Evolutionary conservation across 306 rosid genomes (phyloP).

Genomic region (Sophora flavescens): DNA sequence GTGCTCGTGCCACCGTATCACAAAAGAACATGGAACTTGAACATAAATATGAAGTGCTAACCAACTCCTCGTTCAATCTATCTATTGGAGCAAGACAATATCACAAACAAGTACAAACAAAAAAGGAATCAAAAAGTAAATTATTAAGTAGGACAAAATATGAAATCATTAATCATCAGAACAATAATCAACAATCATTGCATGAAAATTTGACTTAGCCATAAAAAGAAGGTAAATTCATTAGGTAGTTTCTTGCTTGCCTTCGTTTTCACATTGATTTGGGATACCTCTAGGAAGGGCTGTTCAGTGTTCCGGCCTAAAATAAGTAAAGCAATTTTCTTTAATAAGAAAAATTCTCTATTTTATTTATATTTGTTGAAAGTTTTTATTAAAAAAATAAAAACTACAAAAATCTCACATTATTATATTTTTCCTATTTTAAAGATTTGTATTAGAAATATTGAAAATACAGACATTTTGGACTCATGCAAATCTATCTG

Average conservation of each 20-base stretch:
- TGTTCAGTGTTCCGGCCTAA: no score
- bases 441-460: no score
- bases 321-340: no score
- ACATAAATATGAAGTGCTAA: background rate
- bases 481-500: background rate
- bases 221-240: background rate
- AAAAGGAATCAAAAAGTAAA: background rate
- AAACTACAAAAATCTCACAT: no score
- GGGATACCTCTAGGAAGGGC: no score
- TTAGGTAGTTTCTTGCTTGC: background rate
- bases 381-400: no score
- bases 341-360: no score
- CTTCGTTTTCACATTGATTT: background rate
- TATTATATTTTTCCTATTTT: no score
- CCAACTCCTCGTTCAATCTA: background rate
- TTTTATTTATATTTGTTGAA: no score
- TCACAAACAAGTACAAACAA: background rate
- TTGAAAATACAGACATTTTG: no score
- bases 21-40: conserved; percentile 16
- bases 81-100: background rate
- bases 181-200: conserved; percentile 8
- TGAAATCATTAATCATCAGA: conserved; percentile 11
- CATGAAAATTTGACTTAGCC: background rate
- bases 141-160: background rate
- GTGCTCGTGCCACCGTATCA: background rate